These are phyloP conservation scores for Urostyla sp. DNA, from an alignment of 73 alveolate genomes.

Conservation along the genomic window DNA sequence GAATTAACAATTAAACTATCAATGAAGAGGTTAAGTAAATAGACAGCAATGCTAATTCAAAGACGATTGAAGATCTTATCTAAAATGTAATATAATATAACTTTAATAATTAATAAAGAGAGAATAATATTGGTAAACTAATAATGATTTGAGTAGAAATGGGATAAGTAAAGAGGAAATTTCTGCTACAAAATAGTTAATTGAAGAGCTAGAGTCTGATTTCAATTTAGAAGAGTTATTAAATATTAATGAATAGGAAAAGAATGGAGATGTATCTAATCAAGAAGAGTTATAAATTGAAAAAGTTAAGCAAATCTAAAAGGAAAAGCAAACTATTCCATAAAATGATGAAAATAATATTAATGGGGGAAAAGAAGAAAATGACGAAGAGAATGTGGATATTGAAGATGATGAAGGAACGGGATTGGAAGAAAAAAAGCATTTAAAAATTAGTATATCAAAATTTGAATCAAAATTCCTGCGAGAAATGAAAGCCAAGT, in stretches of 20 bases:
- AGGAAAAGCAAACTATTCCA: neutral
- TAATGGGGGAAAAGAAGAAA: neutral
- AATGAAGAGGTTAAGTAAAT: too few relatives aligned
- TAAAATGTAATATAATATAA: neutral
- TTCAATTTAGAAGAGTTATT: too few relatives aligned
- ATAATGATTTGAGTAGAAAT: neutral
- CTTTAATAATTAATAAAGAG: neutral
- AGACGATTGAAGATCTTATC: too few relatives aligned
- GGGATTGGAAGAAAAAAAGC: neutral
- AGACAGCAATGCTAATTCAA: too few relatives aligned
- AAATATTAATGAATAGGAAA: neutral
- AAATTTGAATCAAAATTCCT: neutral
- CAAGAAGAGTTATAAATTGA: neutral
- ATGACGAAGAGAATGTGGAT: slow-evolving; percentile 6
- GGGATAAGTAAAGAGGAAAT: neutral
- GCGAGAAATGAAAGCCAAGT: neutral
- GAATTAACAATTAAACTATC: too few relatives aligned
- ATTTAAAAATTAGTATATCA: neutral
- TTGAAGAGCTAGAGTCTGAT: too few relatives aligned
- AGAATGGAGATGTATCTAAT: neutral
- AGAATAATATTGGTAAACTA: neutral
- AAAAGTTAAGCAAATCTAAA: neutral
- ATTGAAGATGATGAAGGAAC: slow-evolving; percentile 24
- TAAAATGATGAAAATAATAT: neutral
- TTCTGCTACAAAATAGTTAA: neutral